Conservation (phyloP, 495 filamentous ascomycete species). For the Penicillium daleae region DNA sequence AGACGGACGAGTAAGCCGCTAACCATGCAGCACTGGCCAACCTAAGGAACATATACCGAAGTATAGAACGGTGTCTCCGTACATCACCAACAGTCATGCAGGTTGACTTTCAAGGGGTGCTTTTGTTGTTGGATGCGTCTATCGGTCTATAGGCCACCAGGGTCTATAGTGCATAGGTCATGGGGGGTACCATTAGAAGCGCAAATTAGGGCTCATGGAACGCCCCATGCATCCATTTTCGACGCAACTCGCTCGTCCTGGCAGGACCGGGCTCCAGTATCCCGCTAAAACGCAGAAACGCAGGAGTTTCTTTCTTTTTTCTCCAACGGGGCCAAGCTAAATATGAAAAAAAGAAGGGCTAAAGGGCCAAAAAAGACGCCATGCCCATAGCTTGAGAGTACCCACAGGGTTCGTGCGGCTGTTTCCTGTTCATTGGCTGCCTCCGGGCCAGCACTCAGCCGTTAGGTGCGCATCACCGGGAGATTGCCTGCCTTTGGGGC, state of each 20-base stretch:
- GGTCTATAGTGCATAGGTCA: neutral
- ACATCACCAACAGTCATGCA: constrained; percentile 1
- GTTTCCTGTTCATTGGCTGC: constrained; percentile 18
- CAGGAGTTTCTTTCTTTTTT: neutral
- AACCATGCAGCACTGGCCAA: neutral
- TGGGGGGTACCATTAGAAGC: neutral
- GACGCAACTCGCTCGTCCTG: constrained; percentile 2
- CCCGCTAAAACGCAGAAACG: neutral
- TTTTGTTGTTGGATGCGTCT: neutral
- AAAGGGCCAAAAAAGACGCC: constrained; percentile 16
- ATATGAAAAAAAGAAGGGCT: neutral
- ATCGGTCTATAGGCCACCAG: neutral
- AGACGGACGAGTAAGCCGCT: neutral
- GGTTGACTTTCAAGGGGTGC: neutral
- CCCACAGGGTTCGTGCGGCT: constrained; percentile 30
- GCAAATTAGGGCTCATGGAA: neutral
- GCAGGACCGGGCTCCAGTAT: neutral
- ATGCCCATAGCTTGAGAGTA: constrained; percentile 30
- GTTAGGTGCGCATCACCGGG: constrained; percentile 19
- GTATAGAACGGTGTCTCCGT: no score
- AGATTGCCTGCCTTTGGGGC: constrained; percentile 20
- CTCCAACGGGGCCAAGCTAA: constrained; percentile 4
- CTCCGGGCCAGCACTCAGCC: constrained; percentile 6
- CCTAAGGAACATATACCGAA: neutral
- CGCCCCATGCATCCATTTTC: neutral